Percentiles rank a stretch among this genome's conserved stretches.
Evolutionary conservation across 2,329 filamentous ascomycete species (phyloP).

Genomic region (Rhynchosporium agropyri): DNA sequence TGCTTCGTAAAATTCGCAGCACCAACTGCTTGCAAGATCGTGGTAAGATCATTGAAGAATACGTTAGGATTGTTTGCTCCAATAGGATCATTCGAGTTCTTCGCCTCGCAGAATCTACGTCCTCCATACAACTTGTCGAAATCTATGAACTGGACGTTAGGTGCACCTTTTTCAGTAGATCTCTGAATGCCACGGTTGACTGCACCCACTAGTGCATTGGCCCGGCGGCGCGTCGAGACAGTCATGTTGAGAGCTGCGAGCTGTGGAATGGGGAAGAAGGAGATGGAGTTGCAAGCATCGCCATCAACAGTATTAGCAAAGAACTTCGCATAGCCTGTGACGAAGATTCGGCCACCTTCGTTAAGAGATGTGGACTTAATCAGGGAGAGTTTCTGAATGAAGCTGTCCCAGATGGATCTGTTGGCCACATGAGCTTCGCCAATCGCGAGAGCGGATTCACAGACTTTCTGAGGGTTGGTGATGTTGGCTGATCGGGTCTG

Average conservation of each 20-base stretch:
- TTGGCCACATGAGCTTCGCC: neutral
- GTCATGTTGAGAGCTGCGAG: conserved; percentile 14
- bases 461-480: conserved; percentile 7
- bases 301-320: conserved; percentile 7
- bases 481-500: conserved; percentile 2
- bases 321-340: conserved; percentile 14
- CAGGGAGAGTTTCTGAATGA: conserved; percentile 8
- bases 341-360: conserved; percentile 4
- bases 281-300: conserved; percentile 12
- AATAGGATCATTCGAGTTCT: conserved; percentile 11
- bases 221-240: neutral
- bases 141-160: conserved; percentile 3
- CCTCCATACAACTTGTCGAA: conserved; percentile 13
- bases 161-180: neutral
- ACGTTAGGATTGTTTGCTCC: conserved; percentile 14
- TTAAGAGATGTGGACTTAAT: conserved; percentile 10
- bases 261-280: conserved; percentile 12
- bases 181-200: conserved; percentile 6
- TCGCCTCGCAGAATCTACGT: conserved; percentile 14
- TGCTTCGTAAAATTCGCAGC: conserved; percentile 2
- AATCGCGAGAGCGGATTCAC: conserved; percentile 1
- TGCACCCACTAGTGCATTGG: neutral
- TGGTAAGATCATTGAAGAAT: conserved; percentile 13
- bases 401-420: neutral
- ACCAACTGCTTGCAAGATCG: conserved; percentile 3